A percentile compares a stretch with the other conserved stretches of the same genome.
Evolutionary conservation across 768 basidiomycete species (phyloP).

Genomic region (Pleurotus pulmonarius): DNA sequence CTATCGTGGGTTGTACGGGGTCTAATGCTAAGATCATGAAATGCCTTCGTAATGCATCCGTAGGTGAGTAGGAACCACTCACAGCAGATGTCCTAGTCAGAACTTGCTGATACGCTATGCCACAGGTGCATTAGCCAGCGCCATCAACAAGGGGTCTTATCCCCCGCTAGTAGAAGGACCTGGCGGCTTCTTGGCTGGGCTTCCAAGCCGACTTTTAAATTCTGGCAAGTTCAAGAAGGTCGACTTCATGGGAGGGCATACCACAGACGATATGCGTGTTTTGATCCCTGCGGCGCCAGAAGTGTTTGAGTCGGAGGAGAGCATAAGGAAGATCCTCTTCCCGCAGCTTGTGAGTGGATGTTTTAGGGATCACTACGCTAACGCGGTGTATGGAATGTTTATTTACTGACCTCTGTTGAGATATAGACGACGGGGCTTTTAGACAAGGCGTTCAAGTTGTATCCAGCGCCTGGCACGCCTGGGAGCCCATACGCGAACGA

Average conservation of each 20-base stretch:
- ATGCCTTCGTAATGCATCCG: conserved; percentile 27
- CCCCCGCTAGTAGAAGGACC: conserved; percentile 26
- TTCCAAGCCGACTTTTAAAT: conserved; percentile 30
- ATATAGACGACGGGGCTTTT: conserved; percentile 27
- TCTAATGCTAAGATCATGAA: conserved; percentile 23
- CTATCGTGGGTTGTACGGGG: conserved; percentile 24
- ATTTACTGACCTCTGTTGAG: conserved; percentile 13
- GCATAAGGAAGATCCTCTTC: conserved; percentile 29
- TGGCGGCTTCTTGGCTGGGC: conserved; percentile 26
- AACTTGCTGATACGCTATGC: conserved; percentile 6
- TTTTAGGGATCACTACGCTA: neutral
- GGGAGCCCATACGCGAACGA: conserved; percentile 35
- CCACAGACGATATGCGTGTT: conserved; percentile 37
- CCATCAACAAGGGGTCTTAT: conserved; percentile 33
- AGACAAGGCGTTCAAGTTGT: conserved; percentile 28
- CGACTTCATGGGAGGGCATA: conserved; percentile 35
- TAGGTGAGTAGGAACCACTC: conserved; percentile 13
- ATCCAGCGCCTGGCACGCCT: conserved; percentile 28
- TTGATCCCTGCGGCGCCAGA: conserved; percentile 34
- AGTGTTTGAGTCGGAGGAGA: conserved; percentile 35
- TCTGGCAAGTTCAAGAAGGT: conserved; percentile 27
- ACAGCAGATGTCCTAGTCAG: too few relatives aligned
- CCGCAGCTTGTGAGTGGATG: conserved; percentile 16
- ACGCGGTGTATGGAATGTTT: too few relatives aligned
- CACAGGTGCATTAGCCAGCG: conserved; percentile 32